Conservation (phyloP, 257 asterid species). For the Phtheirospermum japonicum region DNA sequence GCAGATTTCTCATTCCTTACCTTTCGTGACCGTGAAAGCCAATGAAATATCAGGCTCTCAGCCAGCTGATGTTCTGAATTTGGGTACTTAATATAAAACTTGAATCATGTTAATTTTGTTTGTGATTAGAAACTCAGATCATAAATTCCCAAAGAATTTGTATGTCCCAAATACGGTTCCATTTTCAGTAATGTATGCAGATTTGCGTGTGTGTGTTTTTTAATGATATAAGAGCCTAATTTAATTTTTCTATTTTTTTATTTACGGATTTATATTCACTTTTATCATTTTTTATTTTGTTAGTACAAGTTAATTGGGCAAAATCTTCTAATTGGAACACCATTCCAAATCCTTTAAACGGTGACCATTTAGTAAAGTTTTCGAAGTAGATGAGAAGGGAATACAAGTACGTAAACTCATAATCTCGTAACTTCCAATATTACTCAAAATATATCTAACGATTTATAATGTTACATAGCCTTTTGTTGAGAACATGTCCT, state of each 20-base stretch:
- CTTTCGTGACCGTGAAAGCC: conserved; percentile 69
- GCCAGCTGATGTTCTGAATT: conserved; percentile 89
- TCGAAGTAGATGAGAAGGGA: conserved; percentile 72
- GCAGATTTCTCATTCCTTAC: conserved; percentile 58
- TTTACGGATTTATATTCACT: not conserved
- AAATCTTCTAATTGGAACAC: conserved; percentile 59
- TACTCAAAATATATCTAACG: not conserved
- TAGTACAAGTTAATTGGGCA: conserved; percentile 89
- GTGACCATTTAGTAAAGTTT: conserved; percentile 79
- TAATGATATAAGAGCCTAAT: too few relatives aligned
- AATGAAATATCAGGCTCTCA: conserved; percentile 76
- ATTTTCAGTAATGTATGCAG: not conserved
- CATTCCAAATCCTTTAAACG: conserved; percentile 80
- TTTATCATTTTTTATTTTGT: conserved; percentile 30
- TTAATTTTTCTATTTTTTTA: not conserved
- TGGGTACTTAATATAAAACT: conserved; percentile 47
- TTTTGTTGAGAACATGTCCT: conserved; percentile 83
- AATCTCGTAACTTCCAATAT: not conserved
- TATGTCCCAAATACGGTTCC: not conserved
- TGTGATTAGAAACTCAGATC: not conserved
- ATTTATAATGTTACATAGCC: conserved; percentile 51
- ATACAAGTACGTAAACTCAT: conserved; percentile 44
- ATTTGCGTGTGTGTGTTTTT: too few relatives aligned
- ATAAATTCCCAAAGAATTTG: too few relatives aligned
- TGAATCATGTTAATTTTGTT: too few relatives aligned